Base-by-base conservation (phyloP, 2,329 filamentous ascomycete species). In the Microsporum ferrugineum region DNA sequence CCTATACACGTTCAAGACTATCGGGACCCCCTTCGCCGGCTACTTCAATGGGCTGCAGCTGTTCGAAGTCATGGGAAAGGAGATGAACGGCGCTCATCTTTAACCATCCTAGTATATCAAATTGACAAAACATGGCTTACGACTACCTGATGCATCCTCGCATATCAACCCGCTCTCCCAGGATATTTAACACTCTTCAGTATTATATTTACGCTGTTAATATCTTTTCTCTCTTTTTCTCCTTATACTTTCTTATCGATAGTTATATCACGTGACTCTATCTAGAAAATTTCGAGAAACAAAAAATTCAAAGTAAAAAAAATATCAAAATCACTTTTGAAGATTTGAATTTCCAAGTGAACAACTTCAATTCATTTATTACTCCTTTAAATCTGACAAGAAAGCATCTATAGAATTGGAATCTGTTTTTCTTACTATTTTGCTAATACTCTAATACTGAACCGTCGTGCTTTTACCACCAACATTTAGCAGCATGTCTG, bases 1-100 rank as follows among this genome's bases (percentile, higher is more conserved):
- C 0, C 75, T 71, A 14, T 88, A 82, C 67, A 90, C 88, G 0
- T 84, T 82, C 67, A 83, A 86, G 72, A 79, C 82, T 0, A 77
- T 89, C 2, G 88, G 88, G 0, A 81, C 77, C 0, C 77, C 81
- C 14, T 68, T 71, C 38, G 84, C 83, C 0, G 87, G 87, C 0
- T 89, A 82, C 78, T 91, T 90, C 69, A 84, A 80, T 66, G 87
- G 84, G 4, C 85, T 85, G 75, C 87, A 87, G 14, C 66, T 86
- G 64, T 90, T 90, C 74, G 86, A 89, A 75, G 73, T 88, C 45
- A 82, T 87, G 64, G 80, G 85, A 67, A 80, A 80, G 69, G 82
- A 86, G 73, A 82, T 79, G 2, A 75, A 75, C 27, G 81, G 80
- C 1, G 80, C 80, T 8, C 84, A 84, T 69, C 67, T 84, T 65